Conservation (phyloP, 2,329 filamentous ascomycete genomes). For the Nectriaceae sp. region DNA sequence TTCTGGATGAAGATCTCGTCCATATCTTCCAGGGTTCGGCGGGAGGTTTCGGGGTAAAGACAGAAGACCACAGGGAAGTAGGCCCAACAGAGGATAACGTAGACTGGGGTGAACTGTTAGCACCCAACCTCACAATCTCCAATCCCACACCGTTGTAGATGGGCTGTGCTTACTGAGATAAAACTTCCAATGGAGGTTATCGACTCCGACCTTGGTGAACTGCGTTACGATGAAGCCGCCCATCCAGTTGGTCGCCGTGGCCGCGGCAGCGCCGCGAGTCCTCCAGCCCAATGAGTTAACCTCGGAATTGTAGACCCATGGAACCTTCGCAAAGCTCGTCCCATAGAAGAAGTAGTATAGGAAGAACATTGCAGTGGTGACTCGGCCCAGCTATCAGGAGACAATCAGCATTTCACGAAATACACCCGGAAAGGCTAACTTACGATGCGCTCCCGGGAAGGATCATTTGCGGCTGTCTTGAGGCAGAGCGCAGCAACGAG, state of each 20-base stretch:
- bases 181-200: slow-evolving; percentile 43
- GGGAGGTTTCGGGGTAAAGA: slow-evolving; percentile 51
- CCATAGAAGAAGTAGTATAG: slow-evolving; percentile 45
- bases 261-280: slow-evolving; percentile 43
- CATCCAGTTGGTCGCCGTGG: slow-evolving; percentile 48
- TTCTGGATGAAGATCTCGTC: slow-evolving; percentile 43
- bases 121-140: too few relatives aligned
- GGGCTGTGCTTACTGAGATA: slow-evolving; percentile 38
- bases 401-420: not conserved
- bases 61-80: slow-evolving; percentile 45
- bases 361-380: slow-evolving; percentile 45
- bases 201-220: slow-evolving; percentile 45
- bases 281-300: slow-evolving; percentile 45
- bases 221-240: slow-evolving; percentile 45
- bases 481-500: slow-evolving; percentile 39
- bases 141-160: too few relatives aligned
- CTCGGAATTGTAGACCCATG: slow-evolving; percentile 45
- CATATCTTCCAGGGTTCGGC: slow-evolving; percentile 50
- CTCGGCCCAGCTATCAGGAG: slow-evolving; percentile 36
- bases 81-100: slow-evolving; percentile 35
- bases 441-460: slow-evolving; percentile 28
- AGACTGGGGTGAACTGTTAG: slow-evolving; percentile 22
- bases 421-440: slow-evolving; percentile 3
- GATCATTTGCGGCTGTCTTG: slow-evolving; percentile 32
- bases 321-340: slow-evolving; percentile 39